Percentiles rank a stretch among this genome's conserved stretches.
Conservation (phyloP, 306 rosid species). For the Benincasa hispida region DNA sequence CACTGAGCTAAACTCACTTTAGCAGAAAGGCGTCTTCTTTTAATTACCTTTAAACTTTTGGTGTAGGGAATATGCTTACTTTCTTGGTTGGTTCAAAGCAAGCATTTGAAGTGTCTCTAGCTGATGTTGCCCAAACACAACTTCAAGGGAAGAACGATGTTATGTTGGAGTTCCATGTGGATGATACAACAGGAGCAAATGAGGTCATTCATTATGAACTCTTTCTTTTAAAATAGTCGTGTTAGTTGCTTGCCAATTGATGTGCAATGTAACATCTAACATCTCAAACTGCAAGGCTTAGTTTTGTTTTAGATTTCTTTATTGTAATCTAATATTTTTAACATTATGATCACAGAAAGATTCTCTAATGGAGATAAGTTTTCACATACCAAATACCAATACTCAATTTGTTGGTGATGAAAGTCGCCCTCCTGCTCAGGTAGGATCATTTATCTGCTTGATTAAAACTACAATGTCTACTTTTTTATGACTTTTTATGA, state of each 20-base stretch:
- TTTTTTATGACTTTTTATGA: conserved; percentile 9
- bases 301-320: not conserved
- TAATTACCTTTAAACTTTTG: not conserved
- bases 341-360: conserved; percentile 60
- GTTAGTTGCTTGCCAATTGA: not conserved
- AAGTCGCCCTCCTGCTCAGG: conserved; percentile 90
- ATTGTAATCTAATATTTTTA: not conserved
- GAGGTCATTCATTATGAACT: conserved; percentile 40
- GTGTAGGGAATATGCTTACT: conserved; percentile 76
- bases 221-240: not conserved
- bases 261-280: not conserved
- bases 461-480: not conserved
- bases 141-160: conserved; percentile 96
- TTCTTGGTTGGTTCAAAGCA: conserved; percentile 87
- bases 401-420: conserved; percentile 98
- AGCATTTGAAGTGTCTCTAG: conserved; percentile 96
- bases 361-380: conserved; percentile 95
- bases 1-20: too few relatives aligned
- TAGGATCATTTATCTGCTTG: conserved; percentile 17
- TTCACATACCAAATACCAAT: conserved; percentile 92
- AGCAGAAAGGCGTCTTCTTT: too few relatives aligned
- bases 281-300: not conserved
- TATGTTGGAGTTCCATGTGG: conserved; percentile 88
- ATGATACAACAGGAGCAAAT: conserved; percentile 95
- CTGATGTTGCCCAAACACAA: conserved; percentile 92